phyloP scores from a whole-genome alignment of 2,329 filamentous ascomycete species.

The Fusarium fujikuroi region DNA sequence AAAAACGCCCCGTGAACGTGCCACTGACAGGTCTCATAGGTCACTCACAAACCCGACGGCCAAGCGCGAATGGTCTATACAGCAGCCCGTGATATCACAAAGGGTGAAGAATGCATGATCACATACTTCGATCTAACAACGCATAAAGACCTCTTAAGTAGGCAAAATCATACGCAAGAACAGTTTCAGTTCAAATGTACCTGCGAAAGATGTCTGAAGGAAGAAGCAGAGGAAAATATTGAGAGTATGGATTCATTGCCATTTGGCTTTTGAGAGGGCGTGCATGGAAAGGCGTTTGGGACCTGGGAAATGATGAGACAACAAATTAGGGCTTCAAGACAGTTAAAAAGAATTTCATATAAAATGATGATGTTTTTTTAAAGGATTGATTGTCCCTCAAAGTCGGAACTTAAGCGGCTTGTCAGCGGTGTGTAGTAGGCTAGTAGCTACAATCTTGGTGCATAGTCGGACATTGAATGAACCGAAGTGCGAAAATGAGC shows the following conservation, averaged over 20 bases:
- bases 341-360: accelerated
- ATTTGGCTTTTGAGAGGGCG: slow-evolving; percentile 5
- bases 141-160: slow-evolving; percentile 19
- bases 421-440: background rate
- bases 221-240: slow-evolving; percentile 40
- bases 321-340: accelerated
- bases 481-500: background rate
- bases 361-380: accelerated
- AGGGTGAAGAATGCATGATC: slow-evolving; percentile 43
- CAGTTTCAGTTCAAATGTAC: slow-evolving; percentile 44
- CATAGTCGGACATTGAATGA: background rate
- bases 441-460: too few species aligned
- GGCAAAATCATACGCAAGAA: slow-evolving; percentile 30
- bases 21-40: slow-evolving; percentile 19
- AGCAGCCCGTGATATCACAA: slow-evolving; percentile 38
- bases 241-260: slow-evolving; percentile 36
- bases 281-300: background rate
- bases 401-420: accelerated
- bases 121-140: slow-evolving; percentile 44
- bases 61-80: slow-evolving; percentile 43
- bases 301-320: background rate
- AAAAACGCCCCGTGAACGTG: accelerated
- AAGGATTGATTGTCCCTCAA: accelerated
- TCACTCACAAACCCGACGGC: slow-evolving; percentile 41
- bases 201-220: slow-evolving; percentile 40